Percentiles rank a stretch among this genome's conserved stretches.
phyloP scores from a whole-genome alignment of 2,329 filamentous ascomycete species.

The Graphilbum sp. region DNA sequence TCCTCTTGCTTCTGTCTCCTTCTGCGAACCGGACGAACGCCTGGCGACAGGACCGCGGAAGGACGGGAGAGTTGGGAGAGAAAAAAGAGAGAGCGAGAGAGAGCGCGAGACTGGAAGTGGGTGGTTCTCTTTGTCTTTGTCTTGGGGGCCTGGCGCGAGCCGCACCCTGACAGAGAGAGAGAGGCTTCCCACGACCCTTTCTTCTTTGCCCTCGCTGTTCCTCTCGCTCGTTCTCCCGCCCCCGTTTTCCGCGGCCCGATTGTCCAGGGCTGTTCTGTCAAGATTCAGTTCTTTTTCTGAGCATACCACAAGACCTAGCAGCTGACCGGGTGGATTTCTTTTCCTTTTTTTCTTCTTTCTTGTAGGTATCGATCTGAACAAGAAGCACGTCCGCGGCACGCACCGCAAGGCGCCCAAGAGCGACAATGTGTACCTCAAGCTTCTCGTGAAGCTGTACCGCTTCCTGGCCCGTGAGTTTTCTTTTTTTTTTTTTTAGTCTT shows the following conservation, averaged over 20 bases:
- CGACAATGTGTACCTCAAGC: slow-evolving; percentile 94
- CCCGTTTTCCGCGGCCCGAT: background rate
- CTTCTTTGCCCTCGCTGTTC: no score
- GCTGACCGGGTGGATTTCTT: slow-evolving; percentile 33
- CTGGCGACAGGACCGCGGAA: background rate
- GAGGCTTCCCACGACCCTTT: no score
- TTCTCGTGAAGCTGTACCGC: slow-evolving; percentile 96
- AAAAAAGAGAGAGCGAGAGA: background rate
- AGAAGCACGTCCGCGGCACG: slow-evolving; percentile 51
- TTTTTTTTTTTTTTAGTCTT: background rate
- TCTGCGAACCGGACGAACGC: background rate
- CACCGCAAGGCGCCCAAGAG: slow-evolving; percentile 95
- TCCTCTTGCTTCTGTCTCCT: background rate
- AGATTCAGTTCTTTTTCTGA: slow-evolving; percentile 24
- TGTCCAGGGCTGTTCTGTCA: background rate
- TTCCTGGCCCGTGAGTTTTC: slow-evolving; percentile 75
- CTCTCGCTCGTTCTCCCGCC: no score
- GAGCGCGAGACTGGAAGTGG: background rate
- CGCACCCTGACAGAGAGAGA: no score
- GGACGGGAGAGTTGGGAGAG: no score
- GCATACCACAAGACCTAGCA: slow-evolving; percentile 40
- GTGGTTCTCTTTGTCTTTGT: no score
- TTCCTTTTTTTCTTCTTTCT: slow-evolving; percentile 16
- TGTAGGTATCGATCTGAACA: slow-evolving; percentile 56
- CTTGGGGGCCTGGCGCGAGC: no score